These are phyloP conservation scores for Tothia fuscella DNA, from an alignment of 2,329 filamentous ascomycete genomes.

Conservation along the genomic window DNA sequence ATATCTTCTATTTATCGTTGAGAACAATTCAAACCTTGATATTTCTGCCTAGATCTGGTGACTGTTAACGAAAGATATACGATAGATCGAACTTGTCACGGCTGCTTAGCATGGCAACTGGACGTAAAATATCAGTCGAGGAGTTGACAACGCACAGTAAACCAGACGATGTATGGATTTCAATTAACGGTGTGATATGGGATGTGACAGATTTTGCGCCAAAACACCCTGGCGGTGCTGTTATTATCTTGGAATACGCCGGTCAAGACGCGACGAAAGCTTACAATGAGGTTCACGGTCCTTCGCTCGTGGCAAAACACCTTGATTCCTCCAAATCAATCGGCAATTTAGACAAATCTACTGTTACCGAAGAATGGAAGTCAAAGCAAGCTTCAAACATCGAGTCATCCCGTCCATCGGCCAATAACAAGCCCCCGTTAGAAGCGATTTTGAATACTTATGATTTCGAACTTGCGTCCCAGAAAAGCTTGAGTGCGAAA, in stretches of 20 bases:
- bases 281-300: conserved; percentile 11
- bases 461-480: conserved; percentile 33
- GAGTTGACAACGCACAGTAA: conserved; percentile 7
- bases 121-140: neutral
- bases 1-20: too few species aligned
- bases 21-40: too few species aligned
- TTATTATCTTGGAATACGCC: conserved; percentile 6
- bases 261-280: conserved; percentile 9
- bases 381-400: neutral
- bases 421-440: conserved; percentile 30
- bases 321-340: conserved; percentile 6
- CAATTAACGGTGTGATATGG: conserved; percentile 8
- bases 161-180: conserved; percentile 7
- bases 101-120: too few species aligned
- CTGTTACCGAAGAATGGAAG: conserved; percentile 9
- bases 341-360: conserved; percentile 4
- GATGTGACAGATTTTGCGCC: conserved; percentile 11
- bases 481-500: conserved; percentile 24
- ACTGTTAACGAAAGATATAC: too few species aligned
- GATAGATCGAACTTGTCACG: too few species aligned
- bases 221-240: conserved; percentile 10
- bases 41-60: too few species aligned
- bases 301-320: conserved; percentile 4
- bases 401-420: conserved; percentile 5
- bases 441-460: conserved; percentile 35